Evolutionary conservation across 495 filamentous ascomycete genomes (phyloP).

Genomic region (Glonium stellatum): DNA sequence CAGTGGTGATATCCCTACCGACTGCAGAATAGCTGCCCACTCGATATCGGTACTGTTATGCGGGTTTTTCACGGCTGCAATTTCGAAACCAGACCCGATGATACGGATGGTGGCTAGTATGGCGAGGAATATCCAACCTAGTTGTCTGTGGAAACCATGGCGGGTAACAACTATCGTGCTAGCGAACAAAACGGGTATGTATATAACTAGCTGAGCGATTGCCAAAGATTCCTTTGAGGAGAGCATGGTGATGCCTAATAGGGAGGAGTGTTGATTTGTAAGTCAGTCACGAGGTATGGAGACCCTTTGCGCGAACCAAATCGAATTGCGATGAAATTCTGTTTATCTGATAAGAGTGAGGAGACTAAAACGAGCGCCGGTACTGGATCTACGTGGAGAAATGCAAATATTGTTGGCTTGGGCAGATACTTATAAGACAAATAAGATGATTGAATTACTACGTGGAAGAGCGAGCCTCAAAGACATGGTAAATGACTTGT

Average conservation of each 20-base stretch:
- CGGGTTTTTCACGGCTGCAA: constrained; percentile 9
- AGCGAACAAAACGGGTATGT: constrained; percentile 7
- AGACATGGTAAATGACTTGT: too few relatives aligned
- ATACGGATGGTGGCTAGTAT: constrained; percentile 27
- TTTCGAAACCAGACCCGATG: constrained; percentile 19
- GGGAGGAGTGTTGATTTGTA: too few relatives aligned
- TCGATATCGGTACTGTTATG: constrained; percentile 15
- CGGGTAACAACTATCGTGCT: constrained; percentile 18
- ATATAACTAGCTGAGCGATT: constrained; percentile 14
- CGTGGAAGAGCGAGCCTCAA: too few relatives aligned
- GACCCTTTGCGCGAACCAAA: too few relatives aligned
- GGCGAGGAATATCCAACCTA: constrained; percentile 28
- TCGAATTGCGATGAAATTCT: too few relatives aligned
- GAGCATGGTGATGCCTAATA: background rate
- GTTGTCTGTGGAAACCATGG: constrained; percentile 25
- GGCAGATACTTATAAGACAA: too few relatives aligned
- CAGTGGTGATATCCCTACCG: constrained; percentile 28
- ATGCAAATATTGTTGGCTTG: too few relatives aligned
- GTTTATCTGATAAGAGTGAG: too few relatives aligned
- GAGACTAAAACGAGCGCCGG: too few relatives aligned
- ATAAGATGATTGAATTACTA: too few relatives aligned
- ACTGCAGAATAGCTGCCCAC: constrained; percentile 26
- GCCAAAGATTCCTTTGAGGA: background rate
- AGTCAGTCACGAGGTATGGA: too few relatives aligned
- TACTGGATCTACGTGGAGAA: too few relatives aligned